Evolutionary conservation across 2,329 filamentous ascomycete genomes (phyloP).

Genomic region (Fusarium sp.): DNA sequence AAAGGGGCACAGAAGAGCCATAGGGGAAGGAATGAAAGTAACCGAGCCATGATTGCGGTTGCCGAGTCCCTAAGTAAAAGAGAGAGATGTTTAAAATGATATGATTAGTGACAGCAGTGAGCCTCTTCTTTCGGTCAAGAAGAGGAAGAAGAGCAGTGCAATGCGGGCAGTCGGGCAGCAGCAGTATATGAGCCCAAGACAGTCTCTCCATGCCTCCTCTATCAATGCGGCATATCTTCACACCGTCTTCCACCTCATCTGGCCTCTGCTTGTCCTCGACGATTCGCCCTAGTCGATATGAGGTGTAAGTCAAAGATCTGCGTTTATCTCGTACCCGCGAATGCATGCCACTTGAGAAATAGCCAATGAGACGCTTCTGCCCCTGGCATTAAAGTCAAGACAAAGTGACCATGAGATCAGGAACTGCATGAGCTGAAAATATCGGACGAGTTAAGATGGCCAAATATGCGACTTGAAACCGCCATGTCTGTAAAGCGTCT

Average conservation of each 20-base stretch:
- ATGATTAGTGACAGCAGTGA: background rate
- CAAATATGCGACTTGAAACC: slow-evolving; percentile 40
- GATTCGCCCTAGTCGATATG: slow-evolving; percentile 13
- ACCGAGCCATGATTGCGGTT: slow-evolving; percentile 26
- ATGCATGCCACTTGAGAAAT: slow-evolving; percentile 19
- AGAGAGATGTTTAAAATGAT: background rate
- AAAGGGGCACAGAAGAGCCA: slow-evolving; percentile 18
- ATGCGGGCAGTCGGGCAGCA: background rate
- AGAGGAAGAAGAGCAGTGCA: background rate
- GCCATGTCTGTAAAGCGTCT: slow-evolving; percentile 24
- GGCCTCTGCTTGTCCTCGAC: background rate
- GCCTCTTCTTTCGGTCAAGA: background rate
- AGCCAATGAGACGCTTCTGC: no score
- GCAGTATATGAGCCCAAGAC: slow-evolving; percentile 21
- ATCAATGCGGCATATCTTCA: slow-evolving; percentile 22
- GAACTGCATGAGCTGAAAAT: slow-evolving; percentile 44
- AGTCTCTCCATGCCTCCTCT: background rate
- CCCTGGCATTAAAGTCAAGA: no score
- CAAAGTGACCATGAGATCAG: slow-evolving; percentile 15
- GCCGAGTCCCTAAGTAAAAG: background rate
- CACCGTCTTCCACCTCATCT: slow-evolving; percentile 13
- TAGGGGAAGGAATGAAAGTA: slow-evolving; percentile 13
- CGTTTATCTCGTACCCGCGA: slow-evolving; percentile 13
- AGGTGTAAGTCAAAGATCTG: slow-evolving; percentile 14
- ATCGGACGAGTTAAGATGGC: slow-evolving; percentile 23